Evolutionary conservation across 2,329 filamentous ascomycete species (phyloP), one percentile per base, ranked within the genome.

Genomic region (Diaporthe vaccinii): DNA sequence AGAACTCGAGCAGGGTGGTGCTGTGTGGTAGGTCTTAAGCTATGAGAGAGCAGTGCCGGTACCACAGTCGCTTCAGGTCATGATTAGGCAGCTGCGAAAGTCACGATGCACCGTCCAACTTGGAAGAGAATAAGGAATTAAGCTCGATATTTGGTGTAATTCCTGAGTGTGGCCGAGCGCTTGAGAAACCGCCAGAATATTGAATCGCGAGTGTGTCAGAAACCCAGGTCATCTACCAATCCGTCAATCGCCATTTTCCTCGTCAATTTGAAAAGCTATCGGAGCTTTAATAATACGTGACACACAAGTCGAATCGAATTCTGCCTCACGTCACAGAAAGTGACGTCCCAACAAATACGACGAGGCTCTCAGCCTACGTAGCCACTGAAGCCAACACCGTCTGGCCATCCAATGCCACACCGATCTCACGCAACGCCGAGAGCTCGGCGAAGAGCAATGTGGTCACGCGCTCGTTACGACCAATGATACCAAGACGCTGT

Each of bases 1-100:
- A 78, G 79, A 83, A 36, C 78, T 94, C 75, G 91, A 93, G 73
- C 6, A 44, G 17, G 61, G 61, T 46, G 61, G 67, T 74, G 8
- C 61, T 39, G 34, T 68, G 4, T 69, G 39, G 72, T 49, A 58
- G 17, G 9, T 58, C 8, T 17, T 20, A 3, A 31, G 10, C 12
- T 15, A n/a, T n/a, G 4, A 22, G 17, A 20, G 14, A 57, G 10
- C 7, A 25, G 15, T 44, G 41, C 14, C 41, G 15, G 15, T 15
- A 44, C 41, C 17, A 20, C 41, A 44, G 41, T 20, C 15, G 15
- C 5, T 44, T 20, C 41, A 20, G 14, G 15, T 3, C 4, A 36
- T 4, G 4, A 36, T n/a, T 4, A 17, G 10, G 17, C 22, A 36
- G 31, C 31, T 58, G 3, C 20, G 7, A 36, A 22, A 31, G 6